phyloP scores from a whole-genome alignment of 1,284 basidiomycete genomes.

The Ceratobasidium sp. region DNA sequence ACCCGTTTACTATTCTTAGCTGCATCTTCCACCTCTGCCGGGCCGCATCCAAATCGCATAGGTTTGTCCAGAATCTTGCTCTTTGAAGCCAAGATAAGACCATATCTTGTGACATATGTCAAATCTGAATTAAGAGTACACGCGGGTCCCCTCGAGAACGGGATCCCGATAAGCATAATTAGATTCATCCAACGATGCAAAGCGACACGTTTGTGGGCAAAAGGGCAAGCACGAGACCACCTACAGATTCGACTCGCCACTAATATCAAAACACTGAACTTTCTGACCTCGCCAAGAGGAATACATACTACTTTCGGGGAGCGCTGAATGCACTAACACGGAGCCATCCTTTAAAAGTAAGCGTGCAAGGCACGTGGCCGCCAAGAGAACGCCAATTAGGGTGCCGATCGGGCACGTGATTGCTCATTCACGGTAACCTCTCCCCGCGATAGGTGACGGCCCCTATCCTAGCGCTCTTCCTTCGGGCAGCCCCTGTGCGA shows the following conservation, averaged over 20 bases:
- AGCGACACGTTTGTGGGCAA: neutral
- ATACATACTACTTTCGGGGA: too few species aligned
- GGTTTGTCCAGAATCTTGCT: neutral
- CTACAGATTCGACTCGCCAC: too few species aligned
- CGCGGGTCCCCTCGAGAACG: neutral
- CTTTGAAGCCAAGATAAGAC: neutral
- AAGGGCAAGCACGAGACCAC: too few species aligned
- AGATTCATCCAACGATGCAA: neutral
- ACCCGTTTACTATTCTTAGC: conserved; percentile 1
- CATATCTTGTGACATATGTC: neutral
- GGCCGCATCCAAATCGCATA: neutral
- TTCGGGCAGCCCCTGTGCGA: neutral
- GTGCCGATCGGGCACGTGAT: conserved; percentile 14
- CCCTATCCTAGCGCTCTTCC: neutral
- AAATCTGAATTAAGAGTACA: neutral
- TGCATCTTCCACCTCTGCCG: neutral
- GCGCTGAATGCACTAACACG: neutral
- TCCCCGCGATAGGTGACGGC: neutral
- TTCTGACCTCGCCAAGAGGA: too few species aligned
- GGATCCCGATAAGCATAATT: neutral
- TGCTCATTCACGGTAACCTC: neutral
- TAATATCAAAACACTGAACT: too few species aligned
- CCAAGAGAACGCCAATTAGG: neutral
- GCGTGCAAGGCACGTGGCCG: conserved; percentile 16
- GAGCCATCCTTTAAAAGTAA: too few species aligned